These are phyloP conservation scores for Aegilops bicornis DNA, from an alignment of 176 grass and related monocot species.

Conservation along the genomic window DNA sequence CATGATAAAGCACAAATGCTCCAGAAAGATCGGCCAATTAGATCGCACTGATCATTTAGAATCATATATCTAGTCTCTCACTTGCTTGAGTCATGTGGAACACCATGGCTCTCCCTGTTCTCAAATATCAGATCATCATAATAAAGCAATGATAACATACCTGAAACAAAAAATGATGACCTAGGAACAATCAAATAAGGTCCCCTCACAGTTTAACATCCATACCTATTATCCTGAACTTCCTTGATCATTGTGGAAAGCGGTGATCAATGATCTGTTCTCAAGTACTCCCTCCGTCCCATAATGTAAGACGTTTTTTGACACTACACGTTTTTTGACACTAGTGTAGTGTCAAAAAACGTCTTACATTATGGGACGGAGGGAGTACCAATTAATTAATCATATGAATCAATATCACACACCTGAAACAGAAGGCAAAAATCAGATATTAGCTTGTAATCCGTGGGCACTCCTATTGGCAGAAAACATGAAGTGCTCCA, in stretches of 20 bases:
- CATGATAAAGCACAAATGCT: no score
- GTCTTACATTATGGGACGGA: no score
- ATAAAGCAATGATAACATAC: background rate
- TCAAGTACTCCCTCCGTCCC: no score
- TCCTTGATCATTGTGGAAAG: background rate
- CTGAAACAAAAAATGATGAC: background rate
- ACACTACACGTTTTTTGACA: no score
- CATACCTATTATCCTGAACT: background rate
- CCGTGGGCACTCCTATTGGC: background rate
- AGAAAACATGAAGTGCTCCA: background rate
- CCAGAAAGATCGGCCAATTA: no score
- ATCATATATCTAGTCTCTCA: no score
- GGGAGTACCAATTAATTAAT: background rate
- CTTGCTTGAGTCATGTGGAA: no score
- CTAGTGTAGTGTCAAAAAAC: no score
- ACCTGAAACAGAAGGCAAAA: background rate
- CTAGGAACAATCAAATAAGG: background rate
- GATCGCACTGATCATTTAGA: no score
- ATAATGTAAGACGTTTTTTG: no score
- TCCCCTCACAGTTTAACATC: background rate
- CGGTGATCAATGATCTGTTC: background rate
- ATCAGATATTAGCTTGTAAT: background rate
- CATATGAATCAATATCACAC: background rate
- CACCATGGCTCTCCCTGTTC: background rate
- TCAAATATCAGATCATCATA: background rate